A percentile compares a stretch with the other conserved stretches of the same genome.
phyloP scores from a whole-genome alignment of 1,284 basidiomycete genomes.

The Amylostereum areolatum region DNA sequence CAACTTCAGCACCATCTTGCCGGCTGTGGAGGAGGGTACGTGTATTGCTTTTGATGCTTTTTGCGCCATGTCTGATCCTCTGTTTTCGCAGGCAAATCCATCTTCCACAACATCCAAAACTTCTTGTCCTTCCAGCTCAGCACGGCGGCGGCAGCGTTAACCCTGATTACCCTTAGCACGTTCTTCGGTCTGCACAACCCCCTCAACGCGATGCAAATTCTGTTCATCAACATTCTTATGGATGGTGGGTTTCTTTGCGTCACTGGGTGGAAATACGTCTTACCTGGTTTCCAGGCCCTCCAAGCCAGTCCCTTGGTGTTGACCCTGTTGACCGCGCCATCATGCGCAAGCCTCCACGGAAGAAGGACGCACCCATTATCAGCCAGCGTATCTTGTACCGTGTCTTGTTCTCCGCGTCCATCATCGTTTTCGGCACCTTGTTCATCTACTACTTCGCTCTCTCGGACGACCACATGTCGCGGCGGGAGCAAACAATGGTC shows the following conservation, averaged over 20 bases:
- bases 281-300: constrained; percentile 75
- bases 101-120: constrained; percentile 99
- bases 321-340: constrained; percentile 91
- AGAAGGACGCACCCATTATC: constrained; percentile 87
- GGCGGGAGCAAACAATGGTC: constrained; percentile 93
- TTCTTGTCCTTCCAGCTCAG: constrained; percentile 96
- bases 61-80: not conserved
- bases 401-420: constrained; percentile 84
- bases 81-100: constrained; percentile 71
- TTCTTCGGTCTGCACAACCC: constrained; percentile 87
- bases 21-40: constrained; percentile 91
- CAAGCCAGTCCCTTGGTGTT: constrained; percentile 92
- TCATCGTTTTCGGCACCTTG: constrained; percentile 86
- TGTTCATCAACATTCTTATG: constrained; percentile 99
- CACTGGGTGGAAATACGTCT: too few species aligned
- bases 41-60: constrained; percentile 5
- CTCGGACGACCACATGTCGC: constrained; percentile 75
- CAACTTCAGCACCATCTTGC: constrained; percentile 92
- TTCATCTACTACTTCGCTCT: constrained; percentile 85
- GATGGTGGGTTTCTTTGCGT: constrained; percentile 61
- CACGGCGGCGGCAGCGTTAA: constrained; percentile 91
- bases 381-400: constrained; percentile 68
- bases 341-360: constrained; percentile 85
- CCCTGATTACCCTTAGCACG: constrained; percentile 92
- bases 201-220: constrained; percentile 96